Evolutionary conservation across 352 stramenopile species (phyloP).

Genomic region (Phytophthora foliorum): DNA sequence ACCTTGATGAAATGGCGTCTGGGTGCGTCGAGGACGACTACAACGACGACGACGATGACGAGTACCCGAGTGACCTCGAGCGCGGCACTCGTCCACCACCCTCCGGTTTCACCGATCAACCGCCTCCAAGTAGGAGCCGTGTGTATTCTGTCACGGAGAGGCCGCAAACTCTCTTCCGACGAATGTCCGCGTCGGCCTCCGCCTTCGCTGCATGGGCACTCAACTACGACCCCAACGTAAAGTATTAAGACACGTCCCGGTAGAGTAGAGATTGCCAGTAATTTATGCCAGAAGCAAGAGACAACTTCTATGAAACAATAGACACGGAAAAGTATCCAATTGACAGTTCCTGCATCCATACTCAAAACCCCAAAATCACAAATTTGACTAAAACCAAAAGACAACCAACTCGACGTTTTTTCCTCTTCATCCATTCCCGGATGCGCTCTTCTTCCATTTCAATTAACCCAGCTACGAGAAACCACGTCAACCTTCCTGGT

Average conservation of each 20-base stretch:
- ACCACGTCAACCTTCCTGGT: not conserved
- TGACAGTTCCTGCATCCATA: too few species aligned
- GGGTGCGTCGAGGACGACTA: constrained; percentile 33
- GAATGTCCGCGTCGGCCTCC: constrained; percentile 41
- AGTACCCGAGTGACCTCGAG: constrained; percentile 30
- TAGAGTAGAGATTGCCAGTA: not conserved
- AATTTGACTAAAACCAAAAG: too few species aligned
- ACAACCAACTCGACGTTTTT: too few species aligned
- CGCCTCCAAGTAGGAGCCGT: constrained; percentile 17
- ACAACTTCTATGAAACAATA: too few species aligned
- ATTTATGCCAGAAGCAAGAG: not conserved
- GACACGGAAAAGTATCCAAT: too few species aligned
- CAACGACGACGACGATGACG: constrained; percentile 35
- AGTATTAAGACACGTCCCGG: constrained; percentile 21
- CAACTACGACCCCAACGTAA: constrained; percentile 44
- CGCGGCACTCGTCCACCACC: constrained; percentile 9
- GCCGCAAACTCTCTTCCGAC: constrained; percentile 35
- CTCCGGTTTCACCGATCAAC: constrained; percentile 22
- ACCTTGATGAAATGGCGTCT: constrained; percentile 31
- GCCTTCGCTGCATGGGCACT: constrained; percentile 46
- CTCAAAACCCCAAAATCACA: too few species aligned
- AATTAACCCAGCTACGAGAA: constrained; percentile 20
- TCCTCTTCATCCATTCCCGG: constrained; percentile 31
- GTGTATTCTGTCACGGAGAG: constrained; percentile 45
- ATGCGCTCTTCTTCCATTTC: constrained; percentile 32